Base-by-base conservation (phyloP, 306 rosid species). In the Senna siamea region DNA sequence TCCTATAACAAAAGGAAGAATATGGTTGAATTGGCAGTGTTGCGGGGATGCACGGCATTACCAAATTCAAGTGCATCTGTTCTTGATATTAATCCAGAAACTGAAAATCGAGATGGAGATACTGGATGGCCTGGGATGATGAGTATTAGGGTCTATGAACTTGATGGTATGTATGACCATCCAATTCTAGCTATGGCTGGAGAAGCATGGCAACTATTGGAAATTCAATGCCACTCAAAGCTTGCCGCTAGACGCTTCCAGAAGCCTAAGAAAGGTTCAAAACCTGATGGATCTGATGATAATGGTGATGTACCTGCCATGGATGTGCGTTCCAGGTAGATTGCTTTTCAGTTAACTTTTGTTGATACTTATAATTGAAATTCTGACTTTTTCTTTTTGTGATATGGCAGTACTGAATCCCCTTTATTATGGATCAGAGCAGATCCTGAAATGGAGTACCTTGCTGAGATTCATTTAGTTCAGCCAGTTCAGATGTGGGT, bases 401-500 rank as follows among this genome's bases (percentile, higher is more conserved):
- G 67, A 70, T 68, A 66, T 79, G 62, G 77, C 89, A 89, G 97
- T 68, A 82, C 91, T 13, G 97, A 94, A 76, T 88, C 99, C 26
- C 97, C 99, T 53, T 83, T 94, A 74, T 82, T 89, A 76, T 94
- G 99, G 99, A 84, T 94, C 84, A 84, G 97, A 79, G 99, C 96
- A 73, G 99, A 94, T 82, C 99, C 99, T 47, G 99, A 92, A 83
- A 92, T 92, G 96, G 99, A 94, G 76, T 94, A 92, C 79, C 99
- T 94, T 68, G 91, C 99, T 67, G 93, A 92, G 82, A 81, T 88
- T 89, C 88, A 88, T 73, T 92, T 94, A 80, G 87, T 83, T 81
- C 97, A 94, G 80, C 99, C 99, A 53, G 74, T 94, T 73, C 99
- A 94, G 93, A 94, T 94, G 99, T 94, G 97, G 99, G 99, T 94